These are phyloP conservation scores for Backusella westeae DNA, from an alignment of 192 early-diverging fungal species.

Conservation along the genomic window DNA sequence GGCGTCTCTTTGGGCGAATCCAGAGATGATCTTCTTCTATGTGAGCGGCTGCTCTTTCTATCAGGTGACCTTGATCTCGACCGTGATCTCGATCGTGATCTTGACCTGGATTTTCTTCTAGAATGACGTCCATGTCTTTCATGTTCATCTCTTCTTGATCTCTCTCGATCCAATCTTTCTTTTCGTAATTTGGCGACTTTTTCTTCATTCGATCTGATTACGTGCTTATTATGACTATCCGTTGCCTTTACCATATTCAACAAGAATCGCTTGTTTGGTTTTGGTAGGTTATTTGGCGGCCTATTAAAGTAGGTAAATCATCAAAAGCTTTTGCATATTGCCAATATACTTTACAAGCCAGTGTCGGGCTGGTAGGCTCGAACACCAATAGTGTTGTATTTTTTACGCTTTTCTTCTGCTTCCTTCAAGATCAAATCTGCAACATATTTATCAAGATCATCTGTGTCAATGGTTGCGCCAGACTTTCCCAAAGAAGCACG, in stretches of 20 bases:
- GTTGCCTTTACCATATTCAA: conserved; percentile 54
- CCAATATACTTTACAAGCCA: conserved; percentile 16
- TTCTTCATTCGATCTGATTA: conserved; percentile 47
- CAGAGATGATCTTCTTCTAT: neutral
- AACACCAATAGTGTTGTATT: conserved; percentile 40
- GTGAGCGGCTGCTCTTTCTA: neutral
- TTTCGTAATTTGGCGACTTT: conserved; percentile 31
- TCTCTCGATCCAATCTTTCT: conserved; percentile 14
- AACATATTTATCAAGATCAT: conserved; percentile 57
- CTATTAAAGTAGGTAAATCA: conserved; percentile 21
- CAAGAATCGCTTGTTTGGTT: conserved; percentile 59
- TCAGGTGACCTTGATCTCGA: neutral
- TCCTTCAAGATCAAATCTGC: conserved; percentile 51
- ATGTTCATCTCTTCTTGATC: conserved; percentile 3
- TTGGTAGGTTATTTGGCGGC: conserved; percentile 39
- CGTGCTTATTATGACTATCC: conserved; percentile 50
- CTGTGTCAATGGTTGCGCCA: conserved; percentile 31
- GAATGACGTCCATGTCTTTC: neutral
- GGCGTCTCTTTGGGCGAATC: neutral
- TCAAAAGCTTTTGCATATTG: neutral
- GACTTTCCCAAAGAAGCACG: conserved; percentile 47
- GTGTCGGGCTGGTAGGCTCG: conserved; percentile 36
- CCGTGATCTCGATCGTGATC: neutral
- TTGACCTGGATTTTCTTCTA: neutral
- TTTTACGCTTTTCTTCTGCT: conserved; percentile 36